phyloP scores from a whole-genome alignment of 2,329 filamentous ascomycete species.

The Bertia moriformis region DNA sequence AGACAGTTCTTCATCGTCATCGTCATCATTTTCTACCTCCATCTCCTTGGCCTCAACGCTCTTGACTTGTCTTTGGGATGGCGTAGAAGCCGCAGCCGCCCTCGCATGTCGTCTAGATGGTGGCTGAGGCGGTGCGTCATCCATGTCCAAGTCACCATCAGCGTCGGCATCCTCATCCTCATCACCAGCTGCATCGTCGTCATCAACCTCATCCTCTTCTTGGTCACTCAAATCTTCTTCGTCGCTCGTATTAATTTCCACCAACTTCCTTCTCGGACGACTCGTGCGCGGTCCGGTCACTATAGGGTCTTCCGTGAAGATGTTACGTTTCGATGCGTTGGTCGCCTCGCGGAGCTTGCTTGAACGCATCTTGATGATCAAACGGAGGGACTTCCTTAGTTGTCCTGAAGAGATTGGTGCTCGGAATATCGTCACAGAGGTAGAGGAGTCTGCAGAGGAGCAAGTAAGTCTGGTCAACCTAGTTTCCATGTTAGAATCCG shows the following conservation, averaged over 20 bases:
- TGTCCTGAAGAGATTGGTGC: not conserved
- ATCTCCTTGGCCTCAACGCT: conserved; percentile 13
- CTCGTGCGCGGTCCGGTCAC: not conserved
- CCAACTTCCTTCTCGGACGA: not conserved
- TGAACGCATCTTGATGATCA: conserved; percentile 31
- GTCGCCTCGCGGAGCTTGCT: conserved; percentile 31
- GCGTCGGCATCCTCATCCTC: conserved; percentile 23
- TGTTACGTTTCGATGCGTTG: not conserved
- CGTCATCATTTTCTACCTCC: conserved; percentile 13
- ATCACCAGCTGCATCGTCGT: conserved; percentile 3
- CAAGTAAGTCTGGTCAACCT: not conserved
- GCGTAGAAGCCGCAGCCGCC: conserved; percentile 5
- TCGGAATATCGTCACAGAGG: not conserved
- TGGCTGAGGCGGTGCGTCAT: conserved; percentile 8
- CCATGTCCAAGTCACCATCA: conserved; percentile 10
- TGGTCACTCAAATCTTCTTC: conserved; percentile 23
- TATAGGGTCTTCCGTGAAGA: not conserved
- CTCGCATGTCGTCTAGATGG: conserved; percentile 13
- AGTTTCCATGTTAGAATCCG: not conserved
- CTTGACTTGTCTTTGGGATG: conserved; percentile 6
- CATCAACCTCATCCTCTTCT: conserved; percentile 22
- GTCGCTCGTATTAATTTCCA: conserved; percentile 6
- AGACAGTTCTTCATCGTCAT: conserved; percentile 27
- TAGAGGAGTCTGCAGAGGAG: not conserved
- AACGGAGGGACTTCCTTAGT: conserved; percentile 20